Evolutionary conservation across 2,329 filamentous ascomycete genomes (phyloP), one percentile per base, ranked within the genome.

Genomic region (Pseudogymnoascus sp.): DNA sequence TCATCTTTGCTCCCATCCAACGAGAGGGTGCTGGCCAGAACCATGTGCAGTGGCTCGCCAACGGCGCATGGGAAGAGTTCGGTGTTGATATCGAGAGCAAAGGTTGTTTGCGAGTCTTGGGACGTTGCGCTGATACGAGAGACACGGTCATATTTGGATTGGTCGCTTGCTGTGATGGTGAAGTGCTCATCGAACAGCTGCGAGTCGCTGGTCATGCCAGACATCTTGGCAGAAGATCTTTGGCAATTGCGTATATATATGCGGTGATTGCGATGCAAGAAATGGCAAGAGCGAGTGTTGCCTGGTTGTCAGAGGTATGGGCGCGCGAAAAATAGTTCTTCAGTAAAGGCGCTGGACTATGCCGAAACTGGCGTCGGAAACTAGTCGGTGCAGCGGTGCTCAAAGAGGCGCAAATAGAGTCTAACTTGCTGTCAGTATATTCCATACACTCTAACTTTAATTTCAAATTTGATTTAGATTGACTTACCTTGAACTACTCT

Each of bases 131-230:
- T 85, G 73, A 97, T 85, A 69, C 95, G 93, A 63, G 91, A 89
- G 25, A 97, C 93, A 68, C 93, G 91, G 79, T 97, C 95, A 78
- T 99, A 99, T 79, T 97, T 96, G 72, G 88, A 84, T 72, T 87
- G 84, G 79, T 96, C 90, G 75, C 91, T 80, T 63, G 84, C 78
- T 69, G 86, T 93, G 71, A 97, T 83, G 66, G 84, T 89, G 83
- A 97, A 97, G 72, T 85, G 88, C 74, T 96, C 92, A 78, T 97
- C 92, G 79, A 96, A 96, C 76, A 97, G 90, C 72, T 95, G 88
- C 64, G 93, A 88, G 79, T 97, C 93, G 69, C 89, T 88, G 77
- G 91, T 86, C 70, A 56, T 56, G 16, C 49, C 49, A 7, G 49
- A 56, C 49, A 56, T 56, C n/a, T 56, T 56, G 49, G 28, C 28